These are phyloP conservation scores for Delphinella strobiligena DNA, from an alignment of 2,329 filamentous ascomycete species.

Conservation along the genomic window DNA sequence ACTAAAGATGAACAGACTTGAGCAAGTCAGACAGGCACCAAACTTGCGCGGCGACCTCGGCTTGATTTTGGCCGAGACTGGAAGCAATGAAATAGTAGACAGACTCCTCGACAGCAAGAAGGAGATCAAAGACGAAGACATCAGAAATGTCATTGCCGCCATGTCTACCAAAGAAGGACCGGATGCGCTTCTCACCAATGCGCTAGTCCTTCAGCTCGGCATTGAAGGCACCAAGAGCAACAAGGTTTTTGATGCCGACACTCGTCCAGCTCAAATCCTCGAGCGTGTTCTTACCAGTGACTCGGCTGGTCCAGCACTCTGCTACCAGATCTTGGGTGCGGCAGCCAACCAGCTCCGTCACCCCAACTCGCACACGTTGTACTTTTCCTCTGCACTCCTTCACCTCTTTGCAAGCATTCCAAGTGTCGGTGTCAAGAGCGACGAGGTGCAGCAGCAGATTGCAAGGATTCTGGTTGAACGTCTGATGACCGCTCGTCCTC, in stretches of 20 bases:
- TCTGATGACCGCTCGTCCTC: slow-evolving; percentile 76
- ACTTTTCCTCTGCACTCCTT: slow-evolving; percentile 77
- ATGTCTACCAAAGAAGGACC: slow-evolving; percentile 45
- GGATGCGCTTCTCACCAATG: slow-evolving; percentile 62
- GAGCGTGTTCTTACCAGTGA: slow-evolving; percentile 50
- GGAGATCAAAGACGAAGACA: slow-evolving; percentile 53
- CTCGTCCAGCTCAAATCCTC: slow-evolving; percentile 59
- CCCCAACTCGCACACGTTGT: slow-evolving; percentile 80
- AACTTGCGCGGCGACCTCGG: slow-evolving; percentile 51
- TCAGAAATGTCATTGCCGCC: slow-evolving; percentile 65
- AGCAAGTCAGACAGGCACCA: slow-evolving; percentile 60
- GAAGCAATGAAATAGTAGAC: slow-evolving; percentile 44
- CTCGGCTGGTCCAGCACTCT: slow-evolving; percentile 47
- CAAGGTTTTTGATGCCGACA: slow-evolving; percentile 50
- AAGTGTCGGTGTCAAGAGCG: slow-evolving; percentile 19
- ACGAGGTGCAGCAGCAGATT: slow-evolving; percentile 84
- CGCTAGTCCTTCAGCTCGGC: slow-evolving; percentile 73
- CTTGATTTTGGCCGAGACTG: slow-evolving; percentile 35
- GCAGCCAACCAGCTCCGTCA: slow-evolving; percentile 88
- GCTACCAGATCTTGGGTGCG: slow-evolving; percentile 68
- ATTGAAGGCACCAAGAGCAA: slow-evolving; percentile 56
- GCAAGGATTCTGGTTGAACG: slow-evolving; percentile 80
- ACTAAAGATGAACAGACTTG: slow-evolving; percentile 63
- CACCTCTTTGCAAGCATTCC: slow-evolving; percentile 56
- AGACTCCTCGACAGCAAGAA: slow-evolving; percentile 34